phyloP scores from a whole-genome alignment of 768 basidiomycete genomes.

The Lentinula guzmanii region DNA sequence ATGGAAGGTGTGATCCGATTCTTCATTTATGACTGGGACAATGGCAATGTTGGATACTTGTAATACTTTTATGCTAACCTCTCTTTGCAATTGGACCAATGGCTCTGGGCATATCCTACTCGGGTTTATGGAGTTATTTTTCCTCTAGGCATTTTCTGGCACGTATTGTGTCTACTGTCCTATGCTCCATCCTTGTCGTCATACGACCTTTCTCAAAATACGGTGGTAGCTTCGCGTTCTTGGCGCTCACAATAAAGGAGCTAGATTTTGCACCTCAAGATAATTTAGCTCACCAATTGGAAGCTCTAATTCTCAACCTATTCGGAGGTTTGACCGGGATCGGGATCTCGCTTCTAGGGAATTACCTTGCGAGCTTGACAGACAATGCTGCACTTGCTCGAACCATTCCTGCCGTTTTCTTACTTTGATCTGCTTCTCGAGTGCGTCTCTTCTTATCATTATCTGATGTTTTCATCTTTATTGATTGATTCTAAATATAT shows the following conservation, averaged over 20 bases:
- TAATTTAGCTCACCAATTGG: constrained; percentile 41
- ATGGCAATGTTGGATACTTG: neutral
- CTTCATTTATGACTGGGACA: too few relatives aligned
- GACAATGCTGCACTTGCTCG: constrained; percentile 22
- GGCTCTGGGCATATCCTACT: neutral
- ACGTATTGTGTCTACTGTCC: constrained; percentile 35
- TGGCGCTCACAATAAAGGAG: constrained; percentile 35
- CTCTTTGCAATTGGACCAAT: neutral
- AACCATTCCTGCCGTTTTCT: constrained; percentile 33
- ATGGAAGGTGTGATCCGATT: too few relatives aligned
- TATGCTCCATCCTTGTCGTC: constrained; percentile 33
- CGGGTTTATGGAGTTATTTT: constrained; percentile 1
- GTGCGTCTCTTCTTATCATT: constrained; percentile 13
- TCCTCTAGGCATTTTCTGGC: constrained; percentile 27
- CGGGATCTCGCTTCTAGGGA: constrained; percentile 19
- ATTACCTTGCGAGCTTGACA: constrained; percentile 14
- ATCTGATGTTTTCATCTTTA: neutral
- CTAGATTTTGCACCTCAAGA: constrained; percentile 42
- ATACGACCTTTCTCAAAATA: constrained; percentile 31
- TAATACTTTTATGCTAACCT: neutral
- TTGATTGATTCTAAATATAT: neutral
- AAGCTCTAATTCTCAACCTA: constrained; percentile 36
- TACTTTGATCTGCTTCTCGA: constrained; percentile 29
- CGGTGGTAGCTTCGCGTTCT: constrained; percentile 33
- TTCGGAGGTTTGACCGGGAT: constrained; percentile 35